Conservation (phyloP, 2,329 filamentous ascomycete genomes). For the Ascochyta lentis region DNA sequence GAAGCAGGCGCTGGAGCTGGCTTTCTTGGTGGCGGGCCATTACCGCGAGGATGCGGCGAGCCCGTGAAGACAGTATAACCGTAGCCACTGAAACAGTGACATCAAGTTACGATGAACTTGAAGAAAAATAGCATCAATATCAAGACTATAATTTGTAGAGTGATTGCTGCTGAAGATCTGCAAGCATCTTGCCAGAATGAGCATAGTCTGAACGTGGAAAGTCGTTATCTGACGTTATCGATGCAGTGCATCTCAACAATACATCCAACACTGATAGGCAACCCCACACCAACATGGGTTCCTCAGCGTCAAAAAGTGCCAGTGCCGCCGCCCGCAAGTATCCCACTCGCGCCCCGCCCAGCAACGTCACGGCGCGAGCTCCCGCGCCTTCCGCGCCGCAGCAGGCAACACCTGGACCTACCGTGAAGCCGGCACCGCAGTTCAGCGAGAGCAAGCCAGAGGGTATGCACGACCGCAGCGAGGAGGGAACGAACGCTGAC, state of each 20-base stretch:
- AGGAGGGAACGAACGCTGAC: background rate
- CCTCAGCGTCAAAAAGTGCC: conserved; percentile 63
- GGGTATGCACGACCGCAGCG: conserved; percentile 34
- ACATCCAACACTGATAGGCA: background rate
- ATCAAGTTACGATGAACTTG: background rate
- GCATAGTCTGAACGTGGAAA: conserved; percentile 6
- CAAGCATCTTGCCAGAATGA: too few species aligned
- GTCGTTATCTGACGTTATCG: conserved; percentile 33
- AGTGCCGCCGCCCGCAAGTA: conserved; percentile 63
- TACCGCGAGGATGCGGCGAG: conserved; percentile 59
- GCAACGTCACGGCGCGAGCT: conserved; percentile 41
- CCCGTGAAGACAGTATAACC: background rate
- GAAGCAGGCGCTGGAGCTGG: conserved; percentile 94
- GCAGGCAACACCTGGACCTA: conserved; percentile 47
- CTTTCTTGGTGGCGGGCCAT: conserved; percentile 89
- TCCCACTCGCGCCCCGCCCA: conserved; percentile 55
- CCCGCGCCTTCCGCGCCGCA: conserved; percentile 40
- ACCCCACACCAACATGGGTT: conserved; percentile 57
- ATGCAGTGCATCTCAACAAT: conserved; percentile 34
- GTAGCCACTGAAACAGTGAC: background rate
- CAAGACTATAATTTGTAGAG: too few species aligned
- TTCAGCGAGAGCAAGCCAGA: conserved; percentile 49
- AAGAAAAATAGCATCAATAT: too few species aligned
- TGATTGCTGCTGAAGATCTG: too few species aligned
- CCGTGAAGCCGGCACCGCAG: conserved; percentile 49